These are phyloP conservation scores for Lactarius sanguifluus DNA, from an alignment of 768 basidiomycete genomes.

Conservation along the genomic window DNA sequence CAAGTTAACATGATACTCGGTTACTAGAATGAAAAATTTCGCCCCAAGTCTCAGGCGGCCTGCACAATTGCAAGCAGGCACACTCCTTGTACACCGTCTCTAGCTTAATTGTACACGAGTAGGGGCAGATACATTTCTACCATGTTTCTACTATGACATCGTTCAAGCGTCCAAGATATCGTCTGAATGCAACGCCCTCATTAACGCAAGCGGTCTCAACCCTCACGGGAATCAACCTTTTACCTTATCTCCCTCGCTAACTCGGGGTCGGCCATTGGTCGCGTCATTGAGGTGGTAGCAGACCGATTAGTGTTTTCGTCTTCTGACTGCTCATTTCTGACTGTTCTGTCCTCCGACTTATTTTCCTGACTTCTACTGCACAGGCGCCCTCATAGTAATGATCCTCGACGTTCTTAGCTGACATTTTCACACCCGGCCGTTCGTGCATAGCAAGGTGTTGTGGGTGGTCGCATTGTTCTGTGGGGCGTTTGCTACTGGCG, in stretches of 20 bases:
- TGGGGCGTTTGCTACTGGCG: constrained; percentile 58
- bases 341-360: not conserved
- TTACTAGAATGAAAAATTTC: too few relatives aligned
- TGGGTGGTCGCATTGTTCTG: constrained; percentile 60
- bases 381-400: constrained; percentile 68
- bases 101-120: constrained; percentile 31
- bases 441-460: constrained; percentile 44
- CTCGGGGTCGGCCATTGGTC: constrained; percentile 59
- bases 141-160: not conserved
- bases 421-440: constrained; percentile 67
- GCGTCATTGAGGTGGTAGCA: constrained; percentile 54
- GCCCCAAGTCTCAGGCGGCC: too few relatives aligned
- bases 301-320: constrained; percentile 48
- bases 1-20: too few relatives aligned
- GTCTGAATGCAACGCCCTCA: constrained; percentile 44
- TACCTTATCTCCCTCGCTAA: constrained; percentile 61
- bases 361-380: not conserved
- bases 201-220: constrained; percentile 52
- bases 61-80: too few relatives aligned
- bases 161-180: not conserved
- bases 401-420: constrained; percentile 60
- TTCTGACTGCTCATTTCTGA: not conserved
- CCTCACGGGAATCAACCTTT: constrained; percentile 33
- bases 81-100: too few relatives aligned
- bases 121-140: not conserved